Percentiles rank a stretch among this genome's conserved stretches.
Evolutionary conservation across 225 moss, liverwort and hornwort genomes (phyloP).

Genomic region (Marchantia polymorpha): DNA sequence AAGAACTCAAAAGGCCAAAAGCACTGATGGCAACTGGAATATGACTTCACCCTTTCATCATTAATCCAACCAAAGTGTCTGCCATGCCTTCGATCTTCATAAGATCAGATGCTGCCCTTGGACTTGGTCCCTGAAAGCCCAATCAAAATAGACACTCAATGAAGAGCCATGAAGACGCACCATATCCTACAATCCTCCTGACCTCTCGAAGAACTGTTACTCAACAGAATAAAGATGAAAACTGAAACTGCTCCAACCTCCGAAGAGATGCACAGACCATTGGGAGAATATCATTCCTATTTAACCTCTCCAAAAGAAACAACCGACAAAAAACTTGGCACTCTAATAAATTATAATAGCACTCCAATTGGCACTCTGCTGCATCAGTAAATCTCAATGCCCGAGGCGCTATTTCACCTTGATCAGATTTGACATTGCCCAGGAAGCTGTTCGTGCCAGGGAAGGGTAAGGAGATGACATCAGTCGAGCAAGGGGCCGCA

Average conservation of each 20-base stretch:
- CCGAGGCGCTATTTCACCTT: constrained; percentile 48
- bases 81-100: constrained; percentile 79
- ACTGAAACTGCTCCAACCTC: neutral
- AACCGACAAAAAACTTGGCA: neutral
- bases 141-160: neutral
- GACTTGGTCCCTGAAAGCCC: constrained; percentile 64
- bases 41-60: constrained; percentile 57
- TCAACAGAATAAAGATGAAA: neutral
- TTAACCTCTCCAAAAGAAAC: no score
- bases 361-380: no score
- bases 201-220: neutral
- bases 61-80: constrained; percentile 60
- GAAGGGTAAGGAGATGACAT: constrained; percentile 59
- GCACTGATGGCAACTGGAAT: constrained; percentile 10
- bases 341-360: neutral
- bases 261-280: neutral
- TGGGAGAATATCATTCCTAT: neutral
- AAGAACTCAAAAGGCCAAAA: constrained; percentile 18
- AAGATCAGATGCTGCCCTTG: constrained; percentile 72
- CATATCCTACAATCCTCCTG: no score
- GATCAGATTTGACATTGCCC: constrained; percentile 96
- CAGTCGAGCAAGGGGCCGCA: constrained; percentile 68
- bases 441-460: constrained; percentile 76
- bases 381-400: neutral
- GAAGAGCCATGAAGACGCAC: no score